Evolutionary conservation across 306 rosid species (phyloP).

Genomic region (Oxytropis ochrocephala): DNA sequence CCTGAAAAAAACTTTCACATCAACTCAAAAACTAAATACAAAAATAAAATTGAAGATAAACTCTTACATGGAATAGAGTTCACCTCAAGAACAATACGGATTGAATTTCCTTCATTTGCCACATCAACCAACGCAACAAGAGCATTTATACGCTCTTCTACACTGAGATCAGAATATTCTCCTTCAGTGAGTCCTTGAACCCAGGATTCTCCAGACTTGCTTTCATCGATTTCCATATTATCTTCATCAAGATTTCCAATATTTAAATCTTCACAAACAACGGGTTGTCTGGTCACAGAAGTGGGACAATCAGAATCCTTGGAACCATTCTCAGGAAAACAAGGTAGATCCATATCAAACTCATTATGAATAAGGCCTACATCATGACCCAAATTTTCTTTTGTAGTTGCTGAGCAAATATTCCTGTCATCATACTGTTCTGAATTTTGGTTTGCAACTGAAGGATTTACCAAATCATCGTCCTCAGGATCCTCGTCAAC

Average conservation of each 20-base stretch:
- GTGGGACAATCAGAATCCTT: slow-evolving; percentile 42
- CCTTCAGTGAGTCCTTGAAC: slow-evolving; percentile 95
- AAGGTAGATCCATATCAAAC: slow-evolving; percentile 43
- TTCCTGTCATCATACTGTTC: slow-evolving; percentile 42
- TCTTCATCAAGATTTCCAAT: slow-evolving; percentile 49
- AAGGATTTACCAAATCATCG: slow-evolving; percentile 64
- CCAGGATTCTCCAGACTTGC: slow-evolving; percentile 94
- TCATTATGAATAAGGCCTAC: slow-evolving; percentile 46
- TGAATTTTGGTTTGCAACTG: slow-evolving; percentile 38
- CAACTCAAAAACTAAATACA: slow-evolving; percentile 21
- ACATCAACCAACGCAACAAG: slow-evolving; percentile 76
- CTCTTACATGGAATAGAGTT: background rate
- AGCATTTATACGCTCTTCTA: slow-evolving; percentile 89
- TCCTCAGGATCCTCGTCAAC: slow-evolving; percentile 96
- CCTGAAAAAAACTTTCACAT: slow-evolving; percentile 45
- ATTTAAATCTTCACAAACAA: slow-evolving; percentile 33
- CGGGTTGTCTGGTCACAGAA: slow-evolving; percentile 31
- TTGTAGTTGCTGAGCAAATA: slow-evolving; percentile 46
- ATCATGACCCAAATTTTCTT: slow-evolving; percentile 39
- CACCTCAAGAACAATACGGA: slow-evolving; percentile 95
- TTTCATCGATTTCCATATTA: slow-evolving; percentile 95
- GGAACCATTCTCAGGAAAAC: slow-evolving; percentile 47
- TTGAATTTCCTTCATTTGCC: slow-evolving; percentile 98
- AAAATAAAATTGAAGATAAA: background rate
- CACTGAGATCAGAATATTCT: slow-evolving; percentile 87